These are phyloP conservation scores for Cephaloascus albidus DNA, from an alignment of 805 yeast genomes.

Conservation along the genomic window DNA sequence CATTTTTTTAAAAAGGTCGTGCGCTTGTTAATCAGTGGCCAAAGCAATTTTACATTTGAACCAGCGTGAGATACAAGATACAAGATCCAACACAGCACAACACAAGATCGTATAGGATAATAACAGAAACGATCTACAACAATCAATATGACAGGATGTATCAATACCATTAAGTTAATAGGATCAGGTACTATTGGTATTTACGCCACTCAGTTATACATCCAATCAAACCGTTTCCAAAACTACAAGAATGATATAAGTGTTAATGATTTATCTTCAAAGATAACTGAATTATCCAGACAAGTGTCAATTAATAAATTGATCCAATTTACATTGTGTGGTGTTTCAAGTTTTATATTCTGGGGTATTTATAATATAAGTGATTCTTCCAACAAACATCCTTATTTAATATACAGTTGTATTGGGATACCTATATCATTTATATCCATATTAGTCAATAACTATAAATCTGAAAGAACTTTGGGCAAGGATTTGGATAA, in stretches of 20 bases:
- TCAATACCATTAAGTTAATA: background rate
- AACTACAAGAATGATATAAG: background rate
- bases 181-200: background rate
- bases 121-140: no score
- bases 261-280: background rate
- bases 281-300: background rate
- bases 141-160: constrained; percentile 1
- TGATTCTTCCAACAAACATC: background rate
- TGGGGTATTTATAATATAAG: background rate
- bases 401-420: background rate
- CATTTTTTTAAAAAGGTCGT: no score
- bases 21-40: no score
- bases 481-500: background rate
- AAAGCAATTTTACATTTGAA: no score
- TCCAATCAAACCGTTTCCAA: background rate
- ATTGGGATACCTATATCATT: background rate
- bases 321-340: background rate
- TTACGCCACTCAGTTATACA: background rate
- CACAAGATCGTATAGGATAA: no score
- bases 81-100: no score
- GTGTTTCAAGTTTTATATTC: background rate
- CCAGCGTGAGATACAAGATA: no score
- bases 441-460: background rate
- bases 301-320: background rate
- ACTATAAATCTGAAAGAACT: background rate